Percentiles rank a stretch among this genome's conserved stretches.
These are phyloP conservation scores for Phytopythium cucurbitacearum DNA, from an alignment of 352 stramenopile genomes.

Conservation along the genomic window DNA sequence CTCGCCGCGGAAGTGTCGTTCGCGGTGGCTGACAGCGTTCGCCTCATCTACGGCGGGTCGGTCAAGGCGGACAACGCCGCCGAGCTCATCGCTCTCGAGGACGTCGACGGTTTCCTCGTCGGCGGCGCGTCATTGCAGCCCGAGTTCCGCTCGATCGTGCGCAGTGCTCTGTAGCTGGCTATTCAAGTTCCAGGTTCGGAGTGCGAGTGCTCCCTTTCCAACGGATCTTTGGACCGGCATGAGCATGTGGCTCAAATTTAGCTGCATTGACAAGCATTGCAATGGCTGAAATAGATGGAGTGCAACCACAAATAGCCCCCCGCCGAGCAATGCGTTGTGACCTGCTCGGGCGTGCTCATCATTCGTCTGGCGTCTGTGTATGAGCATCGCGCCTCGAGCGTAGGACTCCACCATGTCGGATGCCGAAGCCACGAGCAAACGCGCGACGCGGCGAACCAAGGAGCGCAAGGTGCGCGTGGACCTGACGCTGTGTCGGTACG, in stretches of 20 bases:
- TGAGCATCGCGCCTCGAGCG: neutral
- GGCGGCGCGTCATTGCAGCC: conserved; percentile 92
- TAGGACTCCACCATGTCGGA: conserved; percentile 11
- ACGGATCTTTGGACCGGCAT: neutral
- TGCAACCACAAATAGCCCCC: neutral
- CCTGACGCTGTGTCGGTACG: conserved; percentile 71
- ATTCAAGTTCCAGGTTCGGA: neutral
- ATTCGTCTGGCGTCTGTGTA: no score
- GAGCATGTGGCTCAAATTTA: neutral
- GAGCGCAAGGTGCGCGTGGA: conserved; percentile 65
- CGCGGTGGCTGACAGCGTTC: conserved; percentile 61
- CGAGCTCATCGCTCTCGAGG: conserved; percentile 82
- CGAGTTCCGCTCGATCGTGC: conserved; percentile 89
- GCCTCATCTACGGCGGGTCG: conserved; percentile 93
- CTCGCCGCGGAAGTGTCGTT: conserved; percentile 64
- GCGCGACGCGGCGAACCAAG: conserved; percentile 15
- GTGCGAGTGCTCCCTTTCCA: no score
- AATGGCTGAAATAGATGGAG: conserved; percentile 1
- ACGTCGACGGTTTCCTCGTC: conserved; percentile 93
- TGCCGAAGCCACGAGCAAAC: conserved; percentile 5
- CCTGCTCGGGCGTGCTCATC: no score
- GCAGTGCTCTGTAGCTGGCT: conserved; percentile 35
- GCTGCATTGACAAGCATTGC: neutral
- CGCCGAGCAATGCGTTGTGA: no score
- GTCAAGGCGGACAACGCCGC: conserved; percentile 90